Conservation (phyloP, 2,329 filamentous ascomycete genomes). For the Tolypocladium tundrense region DNA sequence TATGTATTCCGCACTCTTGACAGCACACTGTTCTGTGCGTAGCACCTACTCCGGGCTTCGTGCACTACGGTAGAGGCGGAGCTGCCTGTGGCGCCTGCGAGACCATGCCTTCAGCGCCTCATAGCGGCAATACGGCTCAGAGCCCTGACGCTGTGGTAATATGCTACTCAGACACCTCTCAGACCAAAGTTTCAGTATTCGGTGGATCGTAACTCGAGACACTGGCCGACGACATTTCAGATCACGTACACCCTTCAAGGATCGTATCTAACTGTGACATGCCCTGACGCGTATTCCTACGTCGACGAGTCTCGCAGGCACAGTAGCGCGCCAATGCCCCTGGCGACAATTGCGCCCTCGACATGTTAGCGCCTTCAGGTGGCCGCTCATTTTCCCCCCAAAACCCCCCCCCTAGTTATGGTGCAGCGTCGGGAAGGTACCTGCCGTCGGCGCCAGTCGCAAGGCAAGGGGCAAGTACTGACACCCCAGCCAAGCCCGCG, state of each 20-base stretch:
- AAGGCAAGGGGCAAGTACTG: not conserved
- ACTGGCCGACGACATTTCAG: not conserved
- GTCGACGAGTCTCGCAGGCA: not conserved
- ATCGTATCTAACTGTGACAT: not conserved
- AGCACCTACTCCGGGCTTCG: too few species aligned
- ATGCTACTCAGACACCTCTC: too few species aligned
- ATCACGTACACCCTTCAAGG: not conserved
- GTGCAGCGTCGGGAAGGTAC: not conserved
- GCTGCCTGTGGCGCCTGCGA: not conserved
- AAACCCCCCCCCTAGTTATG: not conserved
- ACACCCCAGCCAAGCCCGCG: not conserved
- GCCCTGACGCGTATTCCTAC: not conserved
- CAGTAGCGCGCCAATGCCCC: not conserved
- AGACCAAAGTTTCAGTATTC: not conserved
- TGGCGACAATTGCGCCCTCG: not conserved
- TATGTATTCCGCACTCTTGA: not conserved
- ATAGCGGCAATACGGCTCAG: not conserved
- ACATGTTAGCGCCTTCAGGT: not conserved
- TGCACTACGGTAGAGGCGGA: not conserved
- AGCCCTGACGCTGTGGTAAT: not conserved
- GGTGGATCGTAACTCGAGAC: not conserved
- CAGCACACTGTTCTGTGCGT: not conserved
- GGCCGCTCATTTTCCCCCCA: not conserved
- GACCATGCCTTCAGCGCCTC: not conserved
- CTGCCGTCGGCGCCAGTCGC: not conserved